A percentile compares a stretch with the other conserved stretches of the same genome.
Evolutionary conservation across 441 rosid species (phyloP).

Genomic region (Populus hybrid): DNA sequence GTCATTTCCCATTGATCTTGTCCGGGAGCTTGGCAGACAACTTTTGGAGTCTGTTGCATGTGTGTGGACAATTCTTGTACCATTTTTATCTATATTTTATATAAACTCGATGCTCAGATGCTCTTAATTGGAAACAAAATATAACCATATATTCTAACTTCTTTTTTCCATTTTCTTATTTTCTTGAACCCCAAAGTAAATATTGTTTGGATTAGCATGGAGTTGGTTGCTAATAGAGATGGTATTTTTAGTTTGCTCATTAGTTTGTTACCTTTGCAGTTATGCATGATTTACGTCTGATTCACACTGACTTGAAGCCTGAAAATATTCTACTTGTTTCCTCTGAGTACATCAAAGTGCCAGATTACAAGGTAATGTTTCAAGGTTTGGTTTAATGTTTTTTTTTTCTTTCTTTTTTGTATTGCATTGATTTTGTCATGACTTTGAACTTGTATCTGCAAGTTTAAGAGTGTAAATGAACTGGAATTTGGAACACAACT

Average conservation of each 20-base stretch:
- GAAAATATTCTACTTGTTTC: slow-evolving; percentile 89
- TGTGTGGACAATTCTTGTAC: slow-evolving; percentile 77
- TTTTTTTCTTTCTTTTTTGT: slow-evolving; percentile 6
- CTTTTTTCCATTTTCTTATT: slow-evolving; percentile 6
- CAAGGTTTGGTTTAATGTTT: neutral
- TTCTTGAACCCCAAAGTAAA: slow-evolving; percentile 2
- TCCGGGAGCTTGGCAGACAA: slow-evolving; percentile 97
- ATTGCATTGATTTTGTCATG: neutral
- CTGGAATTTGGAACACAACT: neutral
- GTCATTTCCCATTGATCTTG: slow-evolving; percentile 96
- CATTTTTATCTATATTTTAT: slow-evolving; percentile 39
- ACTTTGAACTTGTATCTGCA: neutral
- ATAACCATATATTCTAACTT: slow-evolving; percentile 12
- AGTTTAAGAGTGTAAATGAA: neutral
- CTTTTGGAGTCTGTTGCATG: slow-evolving; percentile 98
- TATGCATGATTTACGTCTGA: slow-evolving; percentile 78
- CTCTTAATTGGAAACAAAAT: slow-evolving; percentile 11
- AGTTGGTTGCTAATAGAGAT: slow-evolving; percentile 11
- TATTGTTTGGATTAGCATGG: slow-evolving; percentile 19
- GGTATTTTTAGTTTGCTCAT: slow-evolving; percentile 11
- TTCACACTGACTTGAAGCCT: slow-evolving; percentile 96
- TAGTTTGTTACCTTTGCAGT: slow-evolving; percentile 47
- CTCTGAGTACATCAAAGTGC: slow-evolving; percentile 77
- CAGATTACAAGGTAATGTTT: slow-evolving; percentile 68
- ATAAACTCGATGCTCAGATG: slow-evolving; percentile 26